Evolutionary conservation across 768 basidiomycete species (phyloP).

Genomic region (Boletus edulis): DNA sequence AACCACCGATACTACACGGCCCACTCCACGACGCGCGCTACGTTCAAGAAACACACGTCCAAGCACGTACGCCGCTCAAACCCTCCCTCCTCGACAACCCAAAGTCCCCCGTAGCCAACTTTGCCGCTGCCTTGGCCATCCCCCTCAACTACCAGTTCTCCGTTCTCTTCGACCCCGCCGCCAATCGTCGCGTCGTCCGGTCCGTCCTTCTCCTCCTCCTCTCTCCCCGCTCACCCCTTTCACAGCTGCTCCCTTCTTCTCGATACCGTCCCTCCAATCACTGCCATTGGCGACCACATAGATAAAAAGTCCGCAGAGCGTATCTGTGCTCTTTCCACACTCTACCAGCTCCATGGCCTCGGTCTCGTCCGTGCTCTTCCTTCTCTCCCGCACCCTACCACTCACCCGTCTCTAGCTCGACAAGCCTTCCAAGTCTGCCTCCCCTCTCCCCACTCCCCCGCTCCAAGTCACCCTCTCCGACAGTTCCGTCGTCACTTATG

Average conservation of each 20-base stretch:
- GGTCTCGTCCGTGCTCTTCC: constrained; percentile 54
- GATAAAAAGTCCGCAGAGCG: constrained; percentile 65
- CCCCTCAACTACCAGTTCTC: constrained; percentile 16
- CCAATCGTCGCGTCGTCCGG: constrained; percentile 20
- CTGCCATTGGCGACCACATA: constrained; percentile 60
- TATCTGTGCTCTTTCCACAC: constrained; percentile 72
- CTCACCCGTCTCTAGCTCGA: constrained; percentile 26
- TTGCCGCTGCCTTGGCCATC: constrained; percentile 15
- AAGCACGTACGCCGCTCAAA: constrained; percentile 23
- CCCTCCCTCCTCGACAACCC: constrained; percentile 40
- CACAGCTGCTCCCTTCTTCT: constrained; percentile 25
- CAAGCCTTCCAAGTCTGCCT: constrained; percentile 23
- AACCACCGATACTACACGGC: constrained; percentile 13
- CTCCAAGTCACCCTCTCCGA: constrained; percentile 51
- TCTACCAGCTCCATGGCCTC: constrained; percentile 63
- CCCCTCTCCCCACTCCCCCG: background rate
- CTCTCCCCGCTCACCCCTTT: constrained; percentile 3
- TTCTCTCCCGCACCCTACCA: background rate
- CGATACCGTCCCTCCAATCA: constrained; percentile 35
- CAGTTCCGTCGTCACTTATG: constrained; percentile 59
- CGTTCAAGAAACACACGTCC: constrained; percentile 27
- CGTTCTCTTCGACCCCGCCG: constrained; percentile 11
- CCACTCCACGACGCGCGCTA: constrained; percentile 37
- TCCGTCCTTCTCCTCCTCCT: constrained; percentile 1
- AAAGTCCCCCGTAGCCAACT: constrained; percentile 52